These are phyloP conservation scores for Fusarium temperatum DNA, from an alignment of 2,329 filamentous ascomycete genomes.

Conservation along the genomic window DNA sequence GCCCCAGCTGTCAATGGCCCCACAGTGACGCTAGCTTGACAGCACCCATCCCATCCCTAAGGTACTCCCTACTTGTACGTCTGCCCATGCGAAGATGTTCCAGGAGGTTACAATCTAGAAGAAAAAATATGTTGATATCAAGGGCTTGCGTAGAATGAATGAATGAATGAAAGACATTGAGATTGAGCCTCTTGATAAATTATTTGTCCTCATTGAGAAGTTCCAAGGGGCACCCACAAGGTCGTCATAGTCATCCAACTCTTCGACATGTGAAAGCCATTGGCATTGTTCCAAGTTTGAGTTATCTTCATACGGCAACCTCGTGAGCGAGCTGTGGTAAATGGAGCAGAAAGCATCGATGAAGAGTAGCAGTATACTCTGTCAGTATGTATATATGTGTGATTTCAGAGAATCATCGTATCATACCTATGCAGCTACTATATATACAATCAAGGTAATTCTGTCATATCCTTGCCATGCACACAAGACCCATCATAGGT, in stretches of 20 bases:
- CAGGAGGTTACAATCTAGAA: background rate
- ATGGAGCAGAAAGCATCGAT: background rate
- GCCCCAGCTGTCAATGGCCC: slow-evolving; percentile 4
- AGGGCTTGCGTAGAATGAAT: background rate
- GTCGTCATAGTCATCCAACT: background rate
- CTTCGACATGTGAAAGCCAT: slow-evolving; percentile 12
- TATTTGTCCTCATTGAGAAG: background rate
- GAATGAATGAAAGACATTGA: no score
- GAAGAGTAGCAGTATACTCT: background rate
- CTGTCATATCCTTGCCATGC: background rate
- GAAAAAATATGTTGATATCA: background rate
- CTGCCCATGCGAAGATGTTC: background rate
- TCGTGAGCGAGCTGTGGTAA: background rate
- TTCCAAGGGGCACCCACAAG: background rate
- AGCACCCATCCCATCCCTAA: background rate
- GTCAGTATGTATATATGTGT: background rate
- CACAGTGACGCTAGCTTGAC: slow-evolving; percentile 28
- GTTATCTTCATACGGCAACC: background rate
- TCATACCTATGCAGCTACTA: background rate
- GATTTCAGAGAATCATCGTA: background rate
- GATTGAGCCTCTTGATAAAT: background rate
- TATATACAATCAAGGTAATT: background rate
- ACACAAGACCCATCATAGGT: background rate
- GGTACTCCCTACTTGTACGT: background rate
- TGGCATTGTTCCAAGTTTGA: background rate